Evolutionary conservation across 495 filamentous ascomycete species (phyloP).

Genomic region (Clavariopsis aquatica): DNA sequence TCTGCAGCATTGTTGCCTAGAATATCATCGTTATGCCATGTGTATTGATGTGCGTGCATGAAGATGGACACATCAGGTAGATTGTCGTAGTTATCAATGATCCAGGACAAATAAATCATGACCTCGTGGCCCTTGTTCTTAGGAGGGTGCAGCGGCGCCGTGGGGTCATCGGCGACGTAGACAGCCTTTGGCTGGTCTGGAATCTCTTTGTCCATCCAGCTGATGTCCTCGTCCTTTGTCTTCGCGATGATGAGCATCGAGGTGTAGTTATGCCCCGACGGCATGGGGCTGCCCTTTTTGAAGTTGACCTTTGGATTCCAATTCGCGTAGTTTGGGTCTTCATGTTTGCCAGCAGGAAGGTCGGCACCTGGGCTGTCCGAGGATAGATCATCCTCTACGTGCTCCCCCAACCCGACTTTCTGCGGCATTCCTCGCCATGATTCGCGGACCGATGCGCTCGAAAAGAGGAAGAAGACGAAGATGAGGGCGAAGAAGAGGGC

Average conservation of each 20-base stretch:
- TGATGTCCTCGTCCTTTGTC: conserved; percentile 57
- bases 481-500: conserved; percentile 24
- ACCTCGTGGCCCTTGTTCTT: conserved; percentile 78
- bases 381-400: conserved; percentile 4
- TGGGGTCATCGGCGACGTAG: conserved; percentile 65
- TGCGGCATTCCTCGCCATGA: conserved; percentile 35
- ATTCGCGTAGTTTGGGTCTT: conserved; percentile 30
- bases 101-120: conserved; percentile 71
- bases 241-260: conserved; percentile 61
- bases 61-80: conserved; percentile 69
- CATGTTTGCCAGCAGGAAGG: neutral
- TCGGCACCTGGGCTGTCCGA: neutral
- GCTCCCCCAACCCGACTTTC: conserved; percentile 34
- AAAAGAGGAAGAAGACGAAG: conserved; percentile 33
- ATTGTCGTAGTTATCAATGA: conserved; percentile 70
- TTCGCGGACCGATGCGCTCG: conserved; percentile 25
- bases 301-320: conserved; percentile 36
- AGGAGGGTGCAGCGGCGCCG: conserved; percentile 62
- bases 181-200: conserved; percentile 61
- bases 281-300: conserved; percentile 33
- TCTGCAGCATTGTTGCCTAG: conserved; percentile 48
- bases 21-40: conserved; percentile 65
- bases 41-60: conserved; percentile 66
- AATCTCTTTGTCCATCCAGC: conserved; percentile 61
- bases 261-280: conserved; percentile 44